Evolutionary conservation across 208 protist genomes (phyloP), one percentile per base, ranked within the genome.

Genomic region (Trichomonas gallinae): DNA sequence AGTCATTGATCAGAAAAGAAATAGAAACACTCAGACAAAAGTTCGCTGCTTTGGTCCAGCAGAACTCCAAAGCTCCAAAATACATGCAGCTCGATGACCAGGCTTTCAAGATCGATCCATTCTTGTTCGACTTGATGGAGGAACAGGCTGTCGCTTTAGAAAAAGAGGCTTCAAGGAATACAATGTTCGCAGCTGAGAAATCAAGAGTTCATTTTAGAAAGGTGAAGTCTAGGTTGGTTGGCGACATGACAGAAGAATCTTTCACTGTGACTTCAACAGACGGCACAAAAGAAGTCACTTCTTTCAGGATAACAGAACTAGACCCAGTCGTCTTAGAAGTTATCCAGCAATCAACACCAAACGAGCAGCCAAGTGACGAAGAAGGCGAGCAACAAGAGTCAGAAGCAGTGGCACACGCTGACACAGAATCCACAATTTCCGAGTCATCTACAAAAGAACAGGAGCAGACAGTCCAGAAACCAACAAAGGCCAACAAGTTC

Each of bases 211-310:
- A 97, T 17, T 98, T 98, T 31, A 49, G 96, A 15, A 99, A 99
- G 97, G 98, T 99, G 96, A 97, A 97, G 72, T 96, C 96, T 0
- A 96, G 97, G 45, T 99, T 99, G 96, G 96, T 99, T 36, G 98
- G 98, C 81, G 98, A 98, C 93, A 97, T 99, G 23, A 97, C 98
- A 34, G 98, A 98, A 82, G 98, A 99, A 97, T 98, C 98, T 2
- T 98, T 99, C 96, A 97, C 98, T 31, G 97, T 99, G 0, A 96
- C 97, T 23, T 97, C 98, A 23, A 98, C 99, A 89, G 97, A 97
- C 13, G 93, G 85, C 2, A 97, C 97, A 40, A 98, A 98, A 63
- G 87, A 81, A 46, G 99, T 99, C 36, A 97, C 98, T 0, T 98
- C 98, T 0, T 99, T 99, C 96, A 98, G 99, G 31, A 98, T 98